Evolutionary conservation across 2,329 filamentous ascomycete genomes (phyloP), one percentile per base, ranked within the genome.

Genomic region (Ambrosiella beaveri): DNA sequence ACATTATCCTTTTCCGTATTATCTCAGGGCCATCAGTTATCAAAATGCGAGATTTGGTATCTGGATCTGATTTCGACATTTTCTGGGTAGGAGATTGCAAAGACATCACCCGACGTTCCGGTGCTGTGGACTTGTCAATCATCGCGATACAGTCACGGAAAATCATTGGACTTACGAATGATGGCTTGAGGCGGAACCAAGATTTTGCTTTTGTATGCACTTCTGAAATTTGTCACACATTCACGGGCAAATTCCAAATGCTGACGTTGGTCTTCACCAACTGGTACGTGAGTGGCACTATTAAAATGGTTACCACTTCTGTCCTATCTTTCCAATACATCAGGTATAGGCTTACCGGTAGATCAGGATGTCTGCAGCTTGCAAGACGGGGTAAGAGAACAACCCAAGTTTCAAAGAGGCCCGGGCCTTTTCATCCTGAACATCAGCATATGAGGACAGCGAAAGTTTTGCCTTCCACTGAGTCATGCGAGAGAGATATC

Each of bases 401-500:
- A 98, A 76, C 13, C 93, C 91, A 3, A 96, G 79, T 68, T 93
- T 94, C 61, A 95, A 76, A 5, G 66, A 64, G 47, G 78, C 74
- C 63, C 80, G 82, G 6, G 76, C 77, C 12, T 75, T 73, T 45
- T 77, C 71, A 56, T 85, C 80, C 4, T 86, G 69, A 1, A 79
- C 70, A 7, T 74, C 76, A 2, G 78, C 74, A 59, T 81, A 73
- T 17, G 83, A 74, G 8, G 77, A 71, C 17, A 89, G 68, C 17
- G 81, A 75, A 15, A 93, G 71, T 69, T 94, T 95, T 39, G 8
- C 88, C 82, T 98, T 98, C 90, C 93, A 98, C 70, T 97, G 93
- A 36, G 93, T 97, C 93, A 98, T 98, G n/a, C 93, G 78, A 8
- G 85, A 85, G n/a, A 98, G 74, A 70, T 95, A 95, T 44, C 93